Conservation (phyloP, 2,329 filamentous ascomycete genomes). For the Phialophora verrucosa region DNA sequence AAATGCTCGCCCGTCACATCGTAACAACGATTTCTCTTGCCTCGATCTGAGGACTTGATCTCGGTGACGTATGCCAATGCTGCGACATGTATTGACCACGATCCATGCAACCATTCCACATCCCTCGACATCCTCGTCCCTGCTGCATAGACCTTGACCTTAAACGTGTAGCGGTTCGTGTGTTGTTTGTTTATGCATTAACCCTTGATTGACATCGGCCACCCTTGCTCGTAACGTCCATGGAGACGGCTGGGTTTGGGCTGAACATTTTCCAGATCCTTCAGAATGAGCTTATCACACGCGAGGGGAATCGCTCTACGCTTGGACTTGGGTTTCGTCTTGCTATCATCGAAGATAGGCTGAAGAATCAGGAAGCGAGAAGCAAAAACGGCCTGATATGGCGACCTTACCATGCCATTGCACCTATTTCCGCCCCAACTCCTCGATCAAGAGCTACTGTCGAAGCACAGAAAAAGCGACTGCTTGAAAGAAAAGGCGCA, state of each 20-base stretch:
- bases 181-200: not conserved
- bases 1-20: not conserved
- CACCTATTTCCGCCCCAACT: conserved; percentile 27
- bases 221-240: not conserved
- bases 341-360: conserved; percentile 30
- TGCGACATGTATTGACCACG: not conserved
- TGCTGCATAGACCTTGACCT: not conserved
- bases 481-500: conserved; percentile 27
- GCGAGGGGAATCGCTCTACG: conserved; percentile 31
- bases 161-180: not conserved
- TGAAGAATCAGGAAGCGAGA: conserved; percentile 30
- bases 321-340: conserved; percentile 33
- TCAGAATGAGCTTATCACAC: conserved; percentile 37
- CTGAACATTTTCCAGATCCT: conserved; percentile 40
- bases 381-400: conserved; percentile 31
- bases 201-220: not conserved
- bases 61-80: conserved; percentile 18
- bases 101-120: not conserved
- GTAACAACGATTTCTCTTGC: not conserved
- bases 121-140: not conserved
- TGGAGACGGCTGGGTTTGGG: conserved; percentile 31
- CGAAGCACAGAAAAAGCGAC: conserved; percentile 25
- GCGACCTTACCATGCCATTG: conserved; percentile 30
- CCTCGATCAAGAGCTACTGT: conserved; percentile 26
- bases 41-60: not conserved